Conservation (phyloP, 192 early-diverging fungal genomes). For the Powellomyces hirtus region DNA sequence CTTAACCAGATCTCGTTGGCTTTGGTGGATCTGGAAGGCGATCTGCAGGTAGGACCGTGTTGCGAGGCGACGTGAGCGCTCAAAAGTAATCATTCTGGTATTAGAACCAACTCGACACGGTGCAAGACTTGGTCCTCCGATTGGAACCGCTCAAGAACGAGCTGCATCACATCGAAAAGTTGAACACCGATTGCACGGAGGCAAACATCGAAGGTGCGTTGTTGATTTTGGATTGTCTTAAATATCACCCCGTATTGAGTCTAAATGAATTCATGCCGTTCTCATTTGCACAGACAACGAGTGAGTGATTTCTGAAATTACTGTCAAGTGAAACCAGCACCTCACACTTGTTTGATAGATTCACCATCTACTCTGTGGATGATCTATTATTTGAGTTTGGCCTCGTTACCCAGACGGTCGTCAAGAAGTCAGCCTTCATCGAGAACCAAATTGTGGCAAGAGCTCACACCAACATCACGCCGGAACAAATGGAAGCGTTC, state of each 20-base stretch:
- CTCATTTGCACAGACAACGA: slow-evolving; percentile 21
- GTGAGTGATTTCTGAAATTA: no score
- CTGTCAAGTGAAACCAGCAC: no score
- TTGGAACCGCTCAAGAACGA: slow-evolving; percentile 35
- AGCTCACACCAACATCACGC: slow-evolving; percentile 89
- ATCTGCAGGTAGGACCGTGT: slow-evolving; percentile 59
- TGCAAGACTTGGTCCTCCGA: slow-evolving; percentile 54
- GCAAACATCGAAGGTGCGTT: slow-evolving; percentile 79
- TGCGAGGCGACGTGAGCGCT: no score
- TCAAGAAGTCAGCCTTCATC: slow-evolving; percentile 69
- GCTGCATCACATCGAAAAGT: slow-evolving; percentile 50
- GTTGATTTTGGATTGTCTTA: no score
- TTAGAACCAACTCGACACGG: slow-evolving; percentile 61
- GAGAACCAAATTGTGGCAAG: slow-evolving; percentile 95
- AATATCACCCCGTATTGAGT: neutral
- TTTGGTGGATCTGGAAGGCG: slow-evolving; percentile 72
- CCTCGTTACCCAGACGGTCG: slow-evolving; percentile 68
- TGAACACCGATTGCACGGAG: slow-evolving; percentile 69
- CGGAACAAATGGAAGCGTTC: slow-evolving; percentile 86
- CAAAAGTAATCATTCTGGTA: no score
- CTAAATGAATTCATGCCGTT: neutral
- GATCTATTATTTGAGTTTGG: slow-evolving; percentile 85
- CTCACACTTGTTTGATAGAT: slow-evolving; percentile 55
- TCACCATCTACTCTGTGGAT: slow-evolving; percentile 87
- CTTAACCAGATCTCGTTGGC: slow-evolving; percentile 69